Evolutionary conservation across 257 asterid genomes (phyloP), one percentile per base, ranked within the genome.

Genomic region (Plectranthus barbatus): DNA sequence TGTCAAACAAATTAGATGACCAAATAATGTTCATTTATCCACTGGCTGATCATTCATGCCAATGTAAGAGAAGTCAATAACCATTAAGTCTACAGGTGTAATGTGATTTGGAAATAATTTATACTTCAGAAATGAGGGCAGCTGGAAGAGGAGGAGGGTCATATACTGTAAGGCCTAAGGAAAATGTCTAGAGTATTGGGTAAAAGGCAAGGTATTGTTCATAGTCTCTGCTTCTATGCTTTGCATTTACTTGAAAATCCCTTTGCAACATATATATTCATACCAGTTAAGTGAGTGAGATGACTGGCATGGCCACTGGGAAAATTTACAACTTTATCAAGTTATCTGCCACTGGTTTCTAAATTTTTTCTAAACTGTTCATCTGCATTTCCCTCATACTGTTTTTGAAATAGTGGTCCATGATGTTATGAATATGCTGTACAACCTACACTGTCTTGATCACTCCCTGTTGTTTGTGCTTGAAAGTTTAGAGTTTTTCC

Each of bases 91-190:
- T 52, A 36, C 85, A 4, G 81, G 83, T 79, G 91, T 94, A 51
- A 83, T 87, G 91, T 81, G n/a, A n/a, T n/a, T n/a, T 87, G 64
- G 88, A 87, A 74, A 81, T 81, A 58, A 85, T 88, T 37, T 79
- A 84, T 8, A 86, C 80, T 69, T 83, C 90, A 12, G 79, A 77
- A 70, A 77, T 80, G 86, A 80, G 88, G 80, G 81, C 84, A 62
- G 78, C 87, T 73, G 88, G 86, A 55, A 71, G 72, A 77, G 71
- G 80, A 72, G 39, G 87, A 84, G 77, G 90, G 78, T 65, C 87
- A 82, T 37, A 78, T 74, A 74, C 90, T 21, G 73, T 80, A 72
- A 81, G 36, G 36, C 36, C 3, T 31, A 31, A 31, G 36, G 86
- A 79, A 81, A 77, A 63, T 85, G 89, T 79, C 76, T 49, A 77